Conservation (phyloP, 1,139 yeast genomes). For the Magnusiomyces sp. region DNA sequence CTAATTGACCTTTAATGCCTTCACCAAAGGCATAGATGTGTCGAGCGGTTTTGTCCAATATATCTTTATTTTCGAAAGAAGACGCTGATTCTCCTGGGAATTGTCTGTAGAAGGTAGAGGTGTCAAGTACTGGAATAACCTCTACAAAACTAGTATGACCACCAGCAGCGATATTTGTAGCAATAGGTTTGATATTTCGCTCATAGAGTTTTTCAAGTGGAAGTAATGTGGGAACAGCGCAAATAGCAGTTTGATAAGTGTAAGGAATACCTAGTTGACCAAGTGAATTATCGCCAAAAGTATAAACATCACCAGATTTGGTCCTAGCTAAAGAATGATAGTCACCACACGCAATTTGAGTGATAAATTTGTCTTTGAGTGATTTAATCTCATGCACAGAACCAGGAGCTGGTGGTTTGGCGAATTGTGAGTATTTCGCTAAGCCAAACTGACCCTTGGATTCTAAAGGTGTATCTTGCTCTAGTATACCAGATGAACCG, state of each 20-base stretch:
- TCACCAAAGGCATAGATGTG: constrained; percentile 56
- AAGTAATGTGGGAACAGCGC: constrained; percentile 59
- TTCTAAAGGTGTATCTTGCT: constrained; percentile 26
- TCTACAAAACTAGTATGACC: constrained; percentile 53
- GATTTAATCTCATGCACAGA: constrained; percentile 31
- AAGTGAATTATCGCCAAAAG: constrained; percentile 74
- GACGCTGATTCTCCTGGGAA: constrained; percentile 9
- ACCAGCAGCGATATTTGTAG: constrained; percentile 52
- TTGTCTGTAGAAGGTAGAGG: constrained; percentile 4
- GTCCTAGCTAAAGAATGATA: constrained; percentile 66
- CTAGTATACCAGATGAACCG: constrained; percentile 43
- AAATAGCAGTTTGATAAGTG: constrained; percentile 52
- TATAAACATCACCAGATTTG: constrained; percentile 53
- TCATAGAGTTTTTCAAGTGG: constrained; percentile 37
- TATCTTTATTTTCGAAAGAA: constrained; percentile 18
- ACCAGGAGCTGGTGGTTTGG: constrained; percentile 39
- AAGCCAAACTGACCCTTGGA: constrained; percentile 77
- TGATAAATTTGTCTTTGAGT: constrained; percentile 33
- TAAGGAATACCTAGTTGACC: constrained; percentile 82
- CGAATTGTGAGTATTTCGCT: constrained; percentile 61
- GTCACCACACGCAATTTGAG: constrained; percentile 62
- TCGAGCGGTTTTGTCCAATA: constrained; percentile 24
- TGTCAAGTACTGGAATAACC: constrained; percentile 17
- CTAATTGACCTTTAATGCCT: constrained; percentile 84
- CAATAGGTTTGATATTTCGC: constrained; percentile 19